These are phyloP conservation scores for Acer yangbiense DNA, from an alignment of 345 rosid genomes.

Conservation along the genomic window DNA sequence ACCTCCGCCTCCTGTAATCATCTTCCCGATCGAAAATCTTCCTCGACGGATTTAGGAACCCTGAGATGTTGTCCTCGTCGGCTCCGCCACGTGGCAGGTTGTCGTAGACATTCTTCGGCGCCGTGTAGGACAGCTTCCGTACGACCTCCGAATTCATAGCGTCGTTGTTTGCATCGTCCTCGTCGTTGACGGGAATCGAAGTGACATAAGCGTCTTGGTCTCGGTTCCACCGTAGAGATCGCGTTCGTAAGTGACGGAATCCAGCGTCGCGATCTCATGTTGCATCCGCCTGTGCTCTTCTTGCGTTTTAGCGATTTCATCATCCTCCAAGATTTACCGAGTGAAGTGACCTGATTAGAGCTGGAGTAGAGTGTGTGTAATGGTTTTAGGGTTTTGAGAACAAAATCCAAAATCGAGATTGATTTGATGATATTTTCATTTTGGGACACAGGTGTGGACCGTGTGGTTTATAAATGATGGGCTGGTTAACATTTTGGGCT, in stretches of 20 bases:
- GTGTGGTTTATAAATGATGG: neutral
- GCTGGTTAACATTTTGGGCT: neutral
- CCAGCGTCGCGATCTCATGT: constrained; percentile 75
- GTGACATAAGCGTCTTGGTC: constrained; percentile 66
- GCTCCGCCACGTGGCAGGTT: constrained; percentile 69
- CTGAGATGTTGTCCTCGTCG: constrained; percentile 53
- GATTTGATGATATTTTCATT: neutral
- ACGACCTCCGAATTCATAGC: constrained; percentile 67
- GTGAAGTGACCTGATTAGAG: neutral
- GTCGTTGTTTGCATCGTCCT: constrained; percentile 65
- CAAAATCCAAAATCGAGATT: neutral
- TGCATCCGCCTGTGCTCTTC: constrained; percentile 76
- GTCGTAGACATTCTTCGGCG: constrained; percentile 77
- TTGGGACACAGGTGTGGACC: neutral
- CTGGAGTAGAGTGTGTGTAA: too few species aligned
- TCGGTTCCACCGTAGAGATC: constrained; percentile 86
- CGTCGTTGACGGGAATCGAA: constrained; percentile 84
- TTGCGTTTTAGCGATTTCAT: constrained; percentile 81
- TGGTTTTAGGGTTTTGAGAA: neutral
- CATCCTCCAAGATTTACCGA: constrained; percentile 38
- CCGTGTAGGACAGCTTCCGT: constrained; percentile 81
- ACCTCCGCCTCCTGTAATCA: constrained; percentile 83
- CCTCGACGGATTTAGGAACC: constrained; percentile 54
- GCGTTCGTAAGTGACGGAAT: constrained; percentile 65
- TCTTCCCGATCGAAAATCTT: constrained; percentile 23